Evolutionary conservation across 1,284 basidiomycete species (phyloP).

Genomic region (Malassezia japonica): DNA sequence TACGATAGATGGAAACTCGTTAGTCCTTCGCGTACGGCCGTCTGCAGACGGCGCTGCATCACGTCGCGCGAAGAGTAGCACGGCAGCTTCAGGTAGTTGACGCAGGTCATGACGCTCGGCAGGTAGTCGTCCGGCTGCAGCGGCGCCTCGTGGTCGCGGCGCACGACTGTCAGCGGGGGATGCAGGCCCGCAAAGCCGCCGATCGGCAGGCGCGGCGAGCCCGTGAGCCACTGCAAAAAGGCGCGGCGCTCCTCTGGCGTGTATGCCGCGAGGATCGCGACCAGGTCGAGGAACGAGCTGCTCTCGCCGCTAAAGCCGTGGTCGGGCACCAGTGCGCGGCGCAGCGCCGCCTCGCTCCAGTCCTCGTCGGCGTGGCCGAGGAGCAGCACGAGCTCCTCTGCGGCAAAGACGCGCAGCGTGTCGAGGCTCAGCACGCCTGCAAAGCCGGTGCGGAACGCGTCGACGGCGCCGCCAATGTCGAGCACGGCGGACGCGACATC

Average conservation of each 20-base stretch:
- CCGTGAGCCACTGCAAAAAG: conserved; percentile 93
- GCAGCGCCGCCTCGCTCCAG: conserved; percentile 59
- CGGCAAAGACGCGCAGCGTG: conserved; percentile 81
- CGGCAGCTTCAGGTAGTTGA: conserved; percentile 56
- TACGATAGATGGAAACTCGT: conserved; percentile 45
- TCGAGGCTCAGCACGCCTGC: conserved; percentile 77
- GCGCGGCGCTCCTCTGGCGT: conserved; percentile 65
- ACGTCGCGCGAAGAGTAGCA: conserved; percentile 35
- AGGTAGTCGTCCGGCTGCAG: conserved; percentile 80
- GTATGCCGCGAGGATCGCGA: conserved; percentile 77
- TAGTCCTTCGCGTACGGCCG: conserved; percentile 43
- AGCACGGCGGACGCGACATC: conserved; percentile 49
- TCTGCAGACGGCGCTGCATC: conserved; percentile 35
- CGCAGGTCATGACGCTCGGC: conserved; percentile 97
- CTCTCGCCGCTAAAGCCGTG: conserved; percentile 96
- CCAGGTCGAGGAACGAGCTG: conserved; percentile 72
- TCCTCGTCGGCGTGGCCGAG: conserved; percentile 84
- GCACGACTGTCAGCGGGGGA: conserved; percentile 88
- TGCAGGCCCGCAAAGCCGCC: conserved; percentile 92
- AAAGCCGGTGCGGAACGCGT: conserved; percentile 50
- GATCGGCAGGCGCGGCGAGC: conserved; percentile 61
- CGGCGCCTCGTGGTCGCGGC: conserved; percentile 79
- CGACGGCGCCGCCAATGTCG: conserved; percentile 20
- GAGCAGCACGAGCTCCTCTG: conserved; percentile 83
- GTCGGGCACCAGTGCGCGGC: conserved; percentile 85